Evolutionary conservation across 306 rosid species (phyloP).

Genomic region (Oemleria cerasiformis): DNA sequence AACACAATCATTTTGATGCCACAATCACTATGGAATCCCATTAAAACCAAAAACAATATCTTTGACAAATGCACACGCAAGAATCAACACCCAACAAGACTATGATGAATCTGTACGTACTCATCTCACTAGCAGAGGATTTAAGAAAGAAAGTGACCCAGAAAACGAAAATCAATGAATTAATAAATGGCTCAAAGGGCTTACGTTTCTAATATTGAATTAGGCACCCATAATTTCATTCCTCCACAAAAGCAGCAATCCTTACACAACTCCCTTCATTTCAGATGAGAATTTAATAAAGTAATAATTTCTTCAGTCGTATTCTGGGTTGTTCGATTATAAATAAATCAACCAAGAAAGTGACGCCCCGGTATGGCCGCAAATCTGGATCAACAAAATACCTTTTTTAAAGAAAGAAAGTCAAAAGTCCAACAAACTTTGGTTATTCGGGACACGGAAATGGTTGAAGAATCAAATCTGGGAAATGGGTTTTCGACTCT

Average conservation of each 20-base stretch:
- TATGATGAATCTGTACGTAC: neutral
- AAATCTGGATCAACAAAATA: conserved; percentile 33
- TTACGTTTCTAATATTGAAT: conserved; percentile 39
- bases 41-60: conserved; percentile 22
- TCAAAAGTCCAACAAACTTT: neutral
- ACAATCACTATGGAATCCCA: conserved; percentile 16
- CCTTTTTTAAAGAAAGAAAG: neutral
- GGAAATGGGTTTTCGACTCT: conserved; percentile 5
- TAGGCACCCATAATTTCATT: conserved; percentile 34
- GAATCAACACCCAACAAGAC: conserved; percentile 37
- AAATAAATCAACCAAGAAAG: conserved; percentile 24
- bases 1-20: conserved; percentile 43
- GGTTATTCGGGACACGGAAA: conserved; percentile 13
- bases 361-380: conserved; percentile 30
- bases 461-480: conserved; percentile 17
- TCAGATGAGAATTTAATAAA: conserved; percentile 19
- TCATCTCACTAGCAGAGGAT: neutral
- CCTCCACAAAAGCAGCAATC: conserved; percentile 38
- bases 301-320: conserved; percentile 7
- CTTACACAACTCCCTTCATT: conserved; percentile 32
- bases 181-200: neutral
- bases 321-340: conserved; percentile 6
- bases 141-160: neutral
- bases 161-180: conserved; percentile 14
- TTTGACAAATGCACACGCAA: conserved; percentile 47